Evolutionary conservation across 2,329 filamentous ascomycete species (phyloP).

Genomic region (Epichloe elymi): DNA sequence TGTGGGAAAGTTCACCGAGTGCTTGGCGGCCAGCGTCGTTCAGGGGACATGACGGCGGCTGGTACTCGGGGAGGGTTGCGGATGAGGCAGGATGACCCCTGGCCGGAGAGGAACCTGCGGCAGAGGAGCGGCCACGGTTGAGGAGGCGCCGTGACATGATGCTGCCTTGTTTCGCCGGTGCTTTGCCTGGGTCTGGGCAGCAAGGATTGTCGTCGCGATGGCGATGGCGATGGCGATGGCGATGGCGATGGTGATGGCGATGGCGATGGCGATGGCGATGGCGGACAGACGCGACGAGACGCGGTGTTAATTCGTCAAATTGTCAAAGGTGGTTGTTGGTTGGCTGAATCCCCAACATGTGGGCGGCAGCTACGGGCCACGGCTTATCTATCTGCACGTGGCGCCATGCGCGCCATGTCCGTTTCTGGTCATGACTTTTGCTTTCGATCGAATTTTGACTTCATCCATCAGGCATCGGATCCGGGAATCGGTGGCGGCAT

Average conservation of each 20-base stretch:
- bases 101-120: conserved; percentile 4
- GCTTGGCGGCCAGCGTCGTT: conserved; percentile 23
- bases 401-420: not conserved
- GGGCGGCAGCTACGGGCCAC: not conserved
- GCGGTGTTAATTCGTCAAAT: not conserved
- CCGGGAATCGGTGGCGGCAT: too few species aligned
- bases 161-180: not conserved
- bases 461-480: not conserved
- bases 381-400: not conserved
- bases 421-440: not conserved
- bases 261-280: conserved; percentile 1
- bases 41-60: conserved; percentile 34
- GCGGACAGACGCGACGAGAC: conserved; percentile 1
- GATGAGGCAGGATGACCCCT: conserved; percentile 6
- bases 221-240: not conserved
- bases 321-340: not conserved
- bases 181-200: not conserved
- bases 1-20: conserved; percentile 30
- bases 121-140: conserved; percentile 12
- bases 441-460: not conserved
- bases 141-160: conserved; percentile 22
- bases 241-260: not conserved
- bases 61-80: conserved; percentile 32
- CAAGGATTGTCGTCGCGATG: not conserved
- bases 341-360: not conserved